A percentile compares a stretch with the other conserved stretches of the same genome.
phyloP scores from a whole-genome alignment of 306 rosid genomes.

The Citrullus mucosospermus region DNA sequence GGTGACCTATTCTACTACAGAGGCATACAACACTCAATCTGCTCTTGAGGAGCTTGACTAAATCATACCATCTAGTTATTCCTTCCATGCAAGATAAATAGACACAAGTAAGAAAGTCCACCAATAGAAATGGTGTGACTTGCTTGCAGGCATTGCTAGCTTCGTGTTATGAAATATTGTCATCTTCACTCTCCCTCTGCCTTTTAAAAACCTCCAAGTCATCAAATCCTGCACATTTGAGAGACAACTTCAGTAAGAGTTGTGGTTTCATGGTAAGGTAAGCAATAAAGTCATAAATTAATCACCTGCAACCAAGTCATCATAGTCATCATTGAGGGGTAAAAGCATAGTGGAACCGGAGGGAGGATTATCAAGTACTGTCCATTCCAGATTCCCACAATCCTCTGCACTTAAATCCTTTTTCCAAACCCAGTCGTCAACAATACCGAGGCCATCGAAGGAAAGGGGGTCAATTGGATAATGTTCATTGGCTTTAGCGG shows the following conservation, averaged over 20 bases:
- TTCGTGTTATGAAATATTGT: constrained; percentile 28
- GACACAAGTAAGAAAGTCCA: neutral
- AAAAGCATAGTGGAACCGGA: constrained; percentile 33
- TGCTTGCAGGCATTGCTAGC: neutral
- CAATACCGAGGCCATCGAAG: constrained; percentile 23
- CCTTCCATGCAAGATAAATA: neutral
- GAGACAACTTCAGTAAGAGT: constrained; percentile 6
- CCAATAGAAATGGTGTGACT: neutral
- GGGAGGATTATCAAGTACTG: constrained; percentile 38
- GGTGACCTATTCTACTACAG: neutral
- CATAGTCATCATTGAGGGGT: constrained; percentile 48
- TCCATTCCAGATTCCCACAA: constrained; percentile 47
- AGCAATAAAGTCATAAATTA: neutral
- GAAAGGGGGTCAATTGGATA: constrained; percentile 56
- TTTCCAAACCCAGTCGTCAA: constrained; percentile 63
- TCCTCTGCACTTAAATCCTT: constrained; percentile 42
- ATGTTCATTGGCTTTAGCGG: constrained; percentile 29
- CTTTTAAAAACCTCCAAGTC: constrained; percentile 50
- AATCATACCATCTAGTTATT: neutral
- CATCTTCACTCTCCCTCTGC: constrained; percentile 43
- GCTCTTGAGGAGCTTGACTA: neutral
- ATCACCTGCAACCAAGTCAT: constrained; percentile 53
- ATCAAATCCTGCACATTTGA: constrained; percentile 49
- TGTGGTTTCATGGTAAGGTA: neutral
- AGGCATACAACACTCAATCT: neutral